These are phyloP conservation scores for Wickerhamomyces sp. DNA, from an alignment of 1,139 yeast species.

Conservation along the genomic window DNA sequence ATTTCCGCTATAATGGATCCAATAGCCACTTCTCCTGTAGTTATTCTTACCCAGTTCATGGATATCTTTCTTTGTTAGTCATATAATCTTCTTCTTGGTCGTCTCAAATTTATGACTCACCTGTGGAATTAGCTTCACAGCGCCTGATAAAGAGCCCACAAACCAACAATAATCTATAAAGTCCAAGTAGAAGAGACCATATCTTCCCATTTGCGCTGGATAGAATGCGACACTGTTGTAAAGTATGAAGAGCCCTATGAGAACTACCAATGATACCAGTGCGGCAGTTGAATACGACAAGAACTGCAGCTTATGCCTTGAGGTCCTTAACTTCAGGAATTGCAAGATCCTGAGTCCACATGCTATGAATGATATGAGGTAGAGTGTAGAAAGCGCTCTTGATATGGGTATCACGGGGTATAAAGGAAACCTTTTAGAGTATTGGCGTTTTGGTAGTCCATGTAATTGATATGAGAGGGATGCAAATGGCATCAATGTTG, in stretches of 20 bases:
- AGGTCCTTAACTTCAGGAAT: constrained; percentile 2
- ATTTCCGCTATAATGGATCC: constrained; percentile 17
- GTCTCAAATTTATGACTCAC: constrained; percentile 6
- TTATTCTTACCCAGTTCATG: constrained; percentile 27
- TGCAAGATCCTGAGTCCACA: neutral
- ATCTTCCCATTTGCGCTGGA: constrained; percentile 21
- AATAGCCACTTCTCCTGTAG: constrained; percentile 26
- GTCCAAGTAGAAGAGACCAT: constrained; percentile 29
- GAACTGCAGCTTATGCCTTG: constrained; percentile 12
- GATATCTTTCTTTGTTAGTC: constrained; percentile 7
- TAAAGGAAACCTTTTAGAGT: constrained; percentile 12
- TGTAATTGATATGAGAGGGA: constrained; percentile 5
- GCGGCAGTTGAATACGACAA: constrained; percentile 1
- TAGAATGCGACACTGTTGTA: constrained; percentile 7
- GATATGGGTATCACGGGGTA: constrained; percentile 6
- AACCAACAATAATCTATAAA: constrained; percentile 29
- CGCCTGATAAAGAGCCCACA: constrained; percentile 16
- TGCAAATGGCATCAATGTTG: neutral
- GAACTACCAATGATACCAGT: neutral
- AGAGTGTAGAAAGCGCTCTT: neutral
- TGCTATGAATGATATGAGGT: neutral
- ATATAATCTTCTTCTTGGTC: too few relatives aligned
- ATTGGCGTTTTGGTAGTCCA: constrained; percentile 5
- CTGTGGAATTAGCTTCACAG: constrained; percentile 27
- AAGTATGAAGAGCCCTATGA: constrained; percentile 1